Conservation (phyloP, 192 early-diverging fungal genomes). For the Entomortierella chlamydospora region DNA sequence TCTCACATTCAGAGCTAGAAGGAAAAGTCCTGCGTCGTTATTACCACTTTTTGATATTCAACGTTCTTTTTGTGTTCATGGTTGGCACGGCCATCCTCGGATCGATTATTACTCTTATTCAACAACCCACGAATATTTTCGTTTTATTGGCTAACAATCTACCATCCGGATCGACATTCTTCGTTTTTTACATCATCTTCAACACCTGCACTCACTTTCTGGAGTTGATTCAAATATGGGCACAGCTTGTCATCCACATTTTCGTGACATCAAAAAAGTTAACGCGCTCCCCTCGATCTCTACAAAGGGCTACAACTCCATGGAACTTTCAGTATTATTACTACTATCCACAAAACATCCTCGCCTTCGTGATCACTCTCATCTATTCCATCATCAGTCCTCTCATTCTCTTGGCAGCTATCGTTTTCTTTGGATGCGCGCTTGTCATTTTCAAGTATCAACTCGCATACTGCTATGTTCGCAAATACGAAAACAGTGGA, state of each 20-base stretch:
- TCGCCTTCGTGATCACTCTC: conserved; percentile 70
- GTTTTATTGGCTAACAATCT: conserved; percentile 59
- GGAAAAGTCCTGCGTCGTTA: conserved; percentile 64
- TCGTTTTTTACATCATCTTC: conserved; percentile 71
- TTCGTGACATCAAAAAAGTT: conserved; percentile 57
- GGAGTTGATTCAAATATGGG: conserved; percentile 70
- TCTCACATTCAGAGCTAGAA: conserved; percentile 68
- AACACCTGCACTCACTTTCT: conserved; percentile 69
- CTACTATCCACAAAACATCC: conserved; percentile 70
- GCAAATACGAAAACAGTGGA: conserved; percentile 68
- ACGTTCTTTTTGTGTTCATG: conserved; percentile 70
- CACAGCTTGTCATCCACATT: conserved; percentile 64
- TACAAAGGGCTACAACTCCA: conserved; percentile 57
- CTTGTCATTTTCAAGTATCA: conserved; percentile 70
- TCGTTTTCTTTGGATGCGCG: conserved; percentile 65
- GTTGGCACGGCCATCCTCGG: conserved; percentile 65
- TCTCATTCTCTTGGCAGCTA: conserved; percentile 65
- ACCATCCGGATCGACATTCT: conserved; percentile 71
- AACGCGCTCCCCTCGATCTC: conserved; percentile 63
- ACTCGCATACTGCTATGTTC: conserved; percentile 69
- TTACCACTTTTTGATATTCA: conserved; percentile 72
- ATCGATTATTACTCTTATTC: conserved; percentile 59
- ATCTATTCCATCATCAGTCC: conserved; percentile 72
- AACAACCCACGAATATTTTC: conserved; percentile 63
- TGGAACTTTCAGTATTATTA: conserved; percentile 73